Conservation (phyloP, 352 stramenopile species). For the Phytophthora ohioensis region DNA sequence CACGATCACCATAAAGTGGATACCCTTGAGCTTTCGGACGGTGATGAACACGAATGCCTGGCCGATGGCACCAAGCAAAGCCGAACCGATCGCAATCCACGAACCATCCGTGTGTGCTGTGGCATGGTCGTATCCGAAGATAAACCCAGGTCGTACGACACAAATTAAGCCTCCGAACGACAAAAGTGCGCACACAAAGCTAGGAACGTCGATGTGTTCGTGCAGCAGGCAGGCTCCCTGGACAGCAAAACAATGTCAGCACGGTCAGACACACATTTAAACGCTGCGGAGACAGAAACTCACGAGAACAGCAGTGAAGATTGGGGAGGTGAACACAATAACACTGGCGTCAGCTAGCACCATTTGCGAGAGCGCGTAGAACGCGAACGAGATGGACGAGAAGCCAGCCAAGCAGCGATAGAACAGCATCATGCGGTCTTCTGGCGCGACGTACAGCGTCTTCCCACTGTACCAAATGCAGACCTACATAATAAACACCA, state of each 20-base stretch:
- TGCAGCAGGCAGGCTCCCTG: conserved; percentile 54
- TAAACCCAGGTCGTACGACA: conserved; percentile 57
- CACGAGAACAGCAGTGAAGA: conserved; percentile 82
- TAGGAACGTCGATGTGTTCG: conserved; percentile 54
- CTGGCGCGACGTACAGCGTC: conserved; percentile 55
- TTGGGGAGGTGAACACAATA: conserved; percentile 77
- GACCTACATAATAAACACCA: conserved; percentile 19
- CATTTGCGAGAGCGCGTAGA: conserved; percentile 84
- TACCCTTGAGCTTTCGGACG: conserved; percentile 66
- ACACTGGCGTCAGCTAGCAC: conserved; percentile 78
- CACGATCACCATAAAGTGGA: conserved; percentile 71
- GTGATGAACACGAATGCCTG: conserved; percentile 80
- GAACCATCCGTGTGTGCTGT: conserved; percentile 53
- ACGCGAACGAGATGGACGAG: conserved; percentile 76
- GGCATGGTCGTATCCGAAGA: conserved; percentile 61
- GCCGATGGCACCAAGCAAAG: conserved; percentile 60
- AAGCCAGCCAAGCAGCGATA: conserved; percentile 76
- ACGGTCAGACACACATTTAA: neutral
- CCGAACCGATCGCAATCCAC: conserved; percentile 60
- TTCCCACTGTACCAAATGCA: conserved; percentile 57
- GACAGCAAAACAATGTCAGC: neutral
- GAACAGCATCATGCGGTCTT: conserved; percentile 67
- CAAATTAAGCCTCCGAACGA: conserved; percentile 61
- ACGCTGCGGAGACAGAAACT: neutral
- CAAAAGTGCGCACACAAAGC: conserved; percentile 51